Evolutionary conservation across 768 basidiomycete genomes (phyloP), one percentile per base, ranked within the genome.

Genomic region (Suillus tomentosus): DNA sequence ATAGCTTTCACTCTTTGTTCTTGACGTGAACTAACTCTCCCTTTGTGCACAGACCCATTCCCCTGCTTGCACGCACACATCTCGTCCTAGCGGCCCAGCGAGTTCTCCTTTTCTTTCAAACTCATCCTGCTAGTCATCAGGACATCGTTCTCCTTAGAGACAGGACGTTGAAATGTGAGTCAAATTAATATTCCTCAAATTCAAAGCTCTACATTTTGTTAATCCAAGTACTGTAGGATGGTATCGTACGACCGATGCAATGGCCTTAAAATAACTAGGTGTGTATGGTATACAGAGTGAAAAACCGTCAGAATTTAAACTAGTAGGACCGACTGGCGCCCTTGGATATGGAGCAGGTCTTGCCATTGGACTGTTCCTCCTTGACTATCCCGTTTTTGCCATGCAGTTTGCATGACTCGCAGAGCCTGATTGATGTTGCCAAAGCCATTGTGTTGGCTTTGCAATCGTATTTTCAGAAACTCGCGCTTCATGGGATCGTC

Each of bases 401-500:
- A 91, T 9, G 89, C 80, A 1, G 83, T 80, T 71, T 91, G 87
- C 85, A 91, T 87, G 66, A 88, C 74, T 66, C 83, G 78, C 47
- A 85, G 77, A 17, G 83, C 81, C 65, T 87, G 85, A 67, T 82
- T 79, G 53, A 85, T 69, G 73, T 88, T 89, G 5, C 88, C 89
- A 66, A 87, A 82, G 66, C 79, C 81, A 67, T 82, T 81, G 69
- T 89, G 84, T 65, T 84, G 81, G 37, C 72, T 76, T 31, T 84
- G 81, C 56, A 91, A 72, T 57, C 87, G 80, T 27, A 78, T 75
- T 69, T 85, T 88, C 73, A 90, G 79, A 68, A 87, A 81, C 59
- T 87, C 85, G 42, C 87, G 81, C 57, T 80, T 80, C 47, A 74
- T 77, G 19, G 80, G 84, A 72, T 88, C 85, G 73, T 91, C 87